Base-by-base conservation (phyloP, 2,329 filamentous ascomycete genomes). In the Pseudogymnoascus sp. region DNA sequence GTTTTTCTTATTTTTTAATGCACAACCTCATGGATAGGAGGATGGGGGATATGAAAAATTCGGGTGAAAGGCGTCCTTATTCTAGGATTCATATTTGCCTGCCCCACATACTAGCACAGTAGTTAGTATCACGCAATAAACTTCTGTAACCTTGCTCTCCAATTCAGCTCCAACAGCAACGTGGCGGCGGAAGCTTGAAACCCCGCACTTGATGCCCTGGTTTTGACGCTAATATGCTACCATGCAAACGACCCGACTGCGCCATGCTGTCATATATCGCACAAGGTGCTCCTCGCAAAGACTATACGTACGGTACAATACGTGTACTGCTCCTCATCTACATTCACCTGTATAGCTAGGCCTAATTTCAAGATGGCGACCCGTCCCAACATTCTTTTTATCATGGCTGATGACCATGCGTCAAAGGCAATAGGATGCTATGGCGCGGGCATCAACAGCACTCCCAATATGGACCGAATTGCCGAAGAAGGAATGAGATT, bases 341-440 rank as follows among this genome's bases (percentile, higher is more conserved):
- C 19, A 26, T 38, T 38, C 17, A 37, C 17, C 13, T 26, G 11
- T 31, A 60, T 17, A 7, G 17, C 56, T n/a, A 60, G 33, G 31
- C 29, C n/a, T 2, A 37, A 37, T 37, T 31, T n/a, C 56, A 60
- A 61, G n/a, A 60, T 60, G 56, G 7, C 38, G 17, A 38, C 62
- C 42, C 63, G 67, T 38, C 70, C 72, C 42, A 78, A 78, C 64
- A 78, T 80, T 63, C 64, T 83, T 62, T 83, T 83, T 71, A 81
- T 83, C 70, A 80, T 83, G 78, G 80, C 80, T 0, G 80, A 83
- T 70, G 80, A 82, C 71, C 80, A 83, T 73, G 80, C 80, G 7
- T 72, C 77, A 46, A 82, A 83, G 67, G 73, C 79, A 15, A 82
- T 81, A 59, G 75, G 73, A 17, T 74, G 73, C 64, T 82, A 83